Base-by-base conservation (phyloP, 106 monocot genomes). In the Allium cepa region DNA sequence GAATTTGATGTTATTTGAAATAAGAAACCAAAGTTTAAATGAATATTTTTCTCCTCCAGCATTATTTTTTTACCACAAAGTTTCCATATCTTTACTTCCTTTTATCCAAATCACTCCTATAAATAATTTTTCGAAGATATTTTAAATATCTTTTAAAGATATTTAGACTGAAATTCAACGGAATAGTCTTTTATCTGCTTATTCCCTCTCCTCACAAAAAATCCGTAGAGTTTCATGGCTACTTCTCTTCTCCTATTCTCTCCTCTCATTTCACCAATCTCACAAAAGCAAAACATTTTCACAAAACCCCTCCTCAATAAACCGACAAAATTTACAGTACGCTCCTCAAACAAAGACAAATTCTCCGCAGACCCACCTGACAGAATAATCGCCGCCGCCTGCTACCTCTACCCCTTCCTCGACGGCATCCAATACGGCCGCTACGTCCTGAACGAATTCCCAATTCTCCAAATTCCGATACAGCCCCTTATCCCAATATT, bases 351-450 rank as follows among this genome's bases (percentile, higher is more conserved):
- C 66, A 50, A 66, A 48, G 26, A 67, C 66, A 72, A 69, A 61
- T 53, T 46, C 59, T 74, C 70, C 46, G 45, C 78, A 46, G 78
- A 77, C 36, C 84, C 87, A 0, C 82, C 90, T 13, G 92, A 97
- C 77, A 86, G 92, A 16, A 16, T 92, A 26, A 67, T 92, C 78
- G 70, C 96, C 18, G 92, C 96, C 52, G 78, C 74, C 22, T 88
- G 84, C 80, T 97, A 92, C 79, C 77, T 92, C 64, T 97, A 92
- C 79, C 96, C 96, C 2, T 97, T 97, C 82, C 75, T 92, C 50
- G 96, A 97, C 79, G 96, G 92, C 65, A 58, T 87, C 51, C 92
- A 76, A 18, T 87, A 92, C 80, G 92, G 92, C 6, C 80, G 78
- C 59, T 92, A 75, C 76, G 64, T 97, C 28, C 63, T 92, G 45